Percentiles rank a stretch among this genome's conserved stretches.
Evolutionary conservation across 306 rosid species (phyloP).

Genomic region (Urtica urens): DNA sequence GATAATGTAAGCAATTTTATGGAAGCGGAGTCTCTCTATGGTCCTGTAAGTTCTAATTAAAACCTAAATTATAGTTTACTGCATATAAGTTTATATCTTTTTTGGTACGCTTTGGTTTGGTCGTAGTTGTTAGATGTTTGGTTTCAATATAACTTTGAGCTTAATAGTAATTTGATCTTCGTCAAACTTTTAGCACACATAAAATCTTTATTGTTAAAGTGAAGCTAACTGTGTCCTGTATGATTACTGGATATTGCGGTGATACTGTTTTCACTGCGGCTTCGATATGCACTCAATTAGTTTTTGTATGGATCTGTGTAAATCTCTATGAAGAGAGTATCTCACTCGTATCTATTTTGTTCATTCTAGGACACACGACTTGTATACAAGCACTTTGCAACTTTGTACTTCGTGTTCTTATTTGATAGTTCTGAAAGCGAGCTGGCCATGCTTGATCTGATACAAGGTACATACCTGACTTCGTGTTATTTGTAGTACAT

Average conservation of each 20-base stretch:
- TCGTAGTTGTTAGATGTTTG: not conserved
- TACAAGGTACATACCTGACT: constrained; percentile 53
- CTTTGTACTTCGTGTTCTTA: constrained; percentile 73
- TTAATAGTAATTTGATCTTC: not conserved
- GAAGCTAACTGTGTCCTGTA: too few relatives aligned
- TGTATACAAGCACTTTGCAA: constrained; percentile 88
- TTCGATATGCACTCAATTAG: too few relatives aligned
- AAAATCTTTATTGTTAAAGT: too few relatives aligned
- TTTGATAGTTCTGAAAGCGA: constrained; percentile 91
- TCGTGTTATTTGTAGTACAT: not conserved
- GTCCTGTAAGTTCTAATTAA: constrained; percentile 40
- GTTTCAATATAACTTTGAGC: not conserved
- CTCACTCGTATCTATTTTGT: too few relatives aligned
- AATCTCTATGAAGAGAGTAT: too few relatives aligned
- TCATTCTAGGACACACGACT: constrained; percentile 65
- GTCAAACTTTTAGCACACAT: too few relatives aligned
- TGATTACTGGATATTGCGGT: too few relatives aligned
- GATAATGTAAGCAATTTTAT: constrained; percentile 84
- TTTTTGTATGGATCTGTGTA: too few relatives aligned
- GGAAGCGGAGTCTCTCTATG: constrained; percentile 71
- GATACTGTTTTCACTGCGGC: too few relatives aligned
- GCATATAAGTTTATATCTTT: not conserved
- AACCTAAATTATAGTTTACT: not conserved
- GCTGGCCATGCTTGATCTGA: constrained; percentile 94
- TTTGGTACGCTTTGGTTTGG: not conserved